Percentiles rank a stretch among this genome's conserved stretches.
phyloP scores from a whole-genome alignment of 1,284 basidiomycete genomes.

The Golubevia pallescens region DNA sequence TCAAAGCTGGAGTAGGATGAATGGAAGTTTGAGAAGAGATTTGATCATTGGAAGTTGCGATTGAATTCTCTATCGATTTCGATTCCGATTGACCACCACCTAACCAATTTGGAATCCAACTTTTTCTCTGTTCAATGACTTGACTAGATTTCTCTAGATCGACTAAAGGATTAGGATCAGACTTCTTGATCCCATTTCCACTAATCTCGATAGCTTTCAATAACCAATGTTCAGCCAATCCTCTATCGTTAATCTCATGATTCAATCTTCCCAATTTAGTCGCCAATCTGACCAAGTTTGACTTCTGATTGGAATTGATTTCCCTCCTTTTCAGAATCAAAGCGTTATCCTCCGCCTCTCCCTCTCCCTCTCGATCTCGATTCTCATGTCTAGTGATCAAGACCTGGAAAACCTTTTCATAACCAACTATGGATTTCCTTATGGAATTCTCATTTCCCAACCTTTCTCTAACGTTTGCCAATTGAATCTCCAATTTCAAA shows the following conservation, averaged over 20 bases:
- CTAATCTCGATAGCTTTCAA: constrained; percentile 22
- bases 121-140: background rate
- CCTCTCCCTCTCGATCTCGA: constrained; percentile 1
- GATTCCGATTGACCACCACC: too few species aligned
- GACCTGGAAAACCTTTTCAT: constrained; percentile 30
- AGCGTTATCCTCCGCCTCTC: constrained; percentile 6
- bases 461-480: constrained; percentile 20
- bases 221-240: constrained; percentile 34
- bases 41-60: too few species aligned
- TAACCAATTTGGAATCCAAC: background rate
- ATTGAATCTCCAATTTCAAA: constrained; percentile 18
- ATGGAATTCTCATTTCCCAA: constrained; percentile 14
- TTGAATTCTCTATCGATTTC: too few species aligned
- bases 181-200: background rate
- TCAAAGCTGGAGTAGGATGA: too few species aligned
- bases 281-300: constrained; percentile 26
- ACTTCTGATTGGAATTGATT: background rate
- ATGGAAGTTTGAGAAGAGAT: too few species aligned
- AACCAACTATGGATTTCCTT: constrained; percentile 14
- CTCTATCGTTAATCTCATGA: constrained; percentile 15
- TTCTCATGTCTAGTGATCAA: background rate
- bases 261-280: constrained; percentile 45
- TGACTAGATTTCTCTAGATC: background rate
- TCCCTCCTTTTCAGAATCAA: constrained; percentile 6
- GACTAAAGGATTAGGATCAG: background rate